Conservation (phyloP, 2,329 filamentous ascomycete species). For the Fusarium buharicum region DNA sequence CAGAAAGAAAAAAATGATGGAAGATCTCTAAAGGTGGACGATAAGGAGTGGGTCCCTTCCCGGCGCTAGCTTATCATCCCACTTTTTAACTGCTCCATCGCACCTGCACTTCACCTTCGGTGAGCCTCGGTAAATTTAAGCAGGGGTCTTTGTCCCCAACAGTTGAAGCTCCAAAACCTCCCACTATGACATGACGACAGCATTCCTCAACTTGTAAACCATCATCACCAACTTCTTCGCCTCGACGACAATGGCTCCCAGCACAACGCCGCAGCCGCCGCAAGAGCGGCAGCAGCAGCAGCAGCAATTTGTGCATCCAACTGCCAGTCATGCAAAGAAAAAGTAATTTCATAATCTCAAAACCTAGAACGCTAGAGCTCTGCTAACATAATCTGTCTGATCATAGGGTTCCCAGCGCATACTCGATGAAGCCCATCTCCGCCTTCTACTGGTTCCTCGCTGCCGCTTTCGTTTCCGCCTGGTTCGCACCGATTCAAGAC, state of each 20-base stretch:
- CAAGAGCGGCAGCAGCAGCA: constrained; percentile 42
- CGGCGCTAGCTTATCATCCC: constrained; percentile 33
- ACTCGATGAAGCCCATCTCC: constrained; percentile 75
- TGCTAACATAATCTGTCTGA: constrained; percentile 17
- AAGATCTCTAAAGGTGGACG: constrained; percentile 44
- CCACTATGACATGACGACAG: constrained; percentile 40
- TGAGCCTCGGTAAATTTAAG: constrained; percentile 29
- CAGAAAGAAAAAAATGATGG: constrained; percentile 44
- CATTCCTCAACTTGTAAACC: constrained; percentile 39
- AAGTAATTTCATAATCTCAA: constrained; percentile 50
- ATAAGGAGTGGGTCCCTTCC: constrained; percentile 35
- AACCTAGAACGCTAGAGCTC: neutral
- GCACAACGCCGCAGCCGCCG: constrained; percentile 44
- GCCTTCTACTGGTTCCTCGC: constrained; percentile 84
- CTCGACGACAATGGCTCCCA: constrained; percentile 54
- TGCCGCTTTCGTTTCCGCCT: constrained; percentile 78
- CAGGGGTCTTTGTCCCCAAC: constrained; percentile 38
- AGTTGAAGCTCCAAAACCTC: constrained; percentile 43
- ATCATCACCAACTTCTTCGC: constrained; percentile 24
- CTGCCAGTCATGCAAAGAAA: constrained; percentile 62
- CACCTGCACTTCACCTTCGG: constrained; percentile 33
- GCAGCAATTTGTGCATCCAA: constrained; percentile 59
- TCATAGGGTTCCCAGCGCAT: constrained; percentile 59
- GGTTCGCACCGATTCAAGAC: constrained; percentile 92
- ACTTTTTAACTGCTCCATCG: constrained; percentile 18